These are phyloP conservation scores for Canariomyces notabilis DNA, from an alignment of 2,329 filamentous ascomycete species.

Conservation along the genomic window DNA sequence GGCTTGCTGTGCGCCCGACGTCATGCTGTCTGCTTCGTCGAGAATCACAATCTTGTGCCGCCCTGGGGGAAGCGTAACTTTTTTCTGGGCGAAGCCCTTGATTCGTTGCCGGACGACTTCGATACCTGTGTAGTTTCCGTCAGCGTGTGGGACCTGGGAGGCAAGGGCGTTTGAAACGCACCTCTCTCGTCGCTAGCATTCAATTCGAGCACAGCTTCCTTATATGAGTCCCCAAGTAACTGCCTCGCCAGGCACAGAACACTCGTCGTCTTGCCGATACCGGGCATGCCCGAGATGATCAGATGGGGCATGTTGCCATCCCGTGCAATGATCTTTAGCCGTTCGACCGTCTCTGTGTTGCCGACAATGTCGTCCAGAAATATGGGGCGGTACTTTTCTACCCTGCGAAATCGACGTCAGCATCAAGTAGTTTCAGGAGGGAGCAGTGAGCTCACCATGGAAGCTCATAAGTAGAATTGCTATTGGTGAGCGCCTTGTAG, in stretches of 20 bases:
- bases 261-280: slow-evolving; percentile 96
- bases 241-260: slow-evolving; percentile 90
- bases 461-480: slow-evolving; percentile 61
- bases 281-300: slow-evolving; percentile 82
- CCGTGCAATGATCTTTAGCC: slow-evolving; percentile 95
- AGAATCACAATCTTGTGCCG: slow-evolving; percentile 96
- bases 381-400: slow-evolving; percentile 94
- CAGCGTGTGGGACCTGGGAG: not conserved
- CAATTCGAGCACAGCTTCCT: slow-evolving; percentile 92
- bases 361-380: slow-evolving; percentile 96
- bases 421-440: not conserved
- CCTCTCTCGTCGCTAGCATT: slow-evolving; percentile 95
- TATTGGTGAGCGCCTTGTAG: slow-evolving; percentile 51
- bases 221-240: slow-evolving; percentile 86
- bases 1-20: slow-evolving; percentile 90
- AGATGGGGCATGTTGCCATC: slow-evolving; percentile 99
- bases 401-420: slow-evolving; percentile 51
- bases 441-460: slow-evolving; percentile 64
- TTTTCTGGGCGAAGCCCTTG: slow-evolving; percentile 98
- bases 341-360: slow-evolving; percentile 95
- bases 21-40: slow-evolving; percentile 98
- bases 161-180: slow-evolving; percentile 25
- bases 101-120: slow-evolving; percentile 96
- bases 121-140: slow-evolving; percentile 57
- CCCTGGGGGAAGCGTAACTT: slow-evolving; percentile 86